Percentiles rank a stretch among this genome's conserved stretches.
These are phyloP conservation scores for Entomortierella lignicola DNA, from an alignment of 192 early-diverging fungal species.

Conservation along the genomic window DNA sequence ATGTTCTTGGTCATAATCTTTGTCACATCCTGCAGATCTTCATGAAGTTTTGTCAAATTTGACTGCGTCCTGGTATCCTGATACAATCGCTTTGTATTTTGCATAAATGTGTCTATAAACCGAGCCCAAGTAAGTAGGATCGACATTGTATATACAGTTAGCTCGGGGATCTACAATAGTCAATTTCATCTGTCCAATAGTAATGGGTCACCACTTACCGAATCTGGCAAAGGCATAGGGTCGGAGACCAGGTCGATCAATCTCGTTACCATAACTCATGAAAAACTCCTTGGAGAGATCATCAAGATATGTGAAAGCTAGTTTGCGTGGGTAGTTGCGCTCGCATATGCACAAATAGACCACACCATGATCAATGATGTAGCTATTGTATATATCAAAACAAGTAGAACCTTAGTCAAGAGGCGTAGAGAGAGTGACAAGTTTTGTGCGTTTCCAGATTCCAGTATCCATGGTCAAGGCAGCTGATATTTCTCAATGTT, in stretches of 20 bases:
- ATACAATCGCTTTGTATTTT: constrained; percentile 97
- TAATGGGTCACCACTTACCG: constrained; percentile 57
- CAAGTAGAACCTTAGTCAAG: no score
- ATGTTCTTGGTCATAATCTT: constrained; percentile 99
- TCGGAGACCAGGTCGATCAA: constrained; percentile 81
- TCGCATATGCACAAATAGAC: constrained; percentile 97
- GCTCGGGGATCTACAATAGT: background rate
- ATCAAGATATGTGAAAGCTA: constrained; percentile 96
- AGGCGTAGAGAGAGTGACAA: background rate
- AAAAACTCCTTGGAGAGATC: constrained; percentile 96
- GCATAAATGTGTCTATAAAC: constrained; percentile 91
- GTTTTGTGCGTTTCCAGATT: no score
- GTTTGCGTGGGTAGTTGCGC: constrained; percentile 87
- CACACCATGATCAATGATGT: constrained; percentile 93
- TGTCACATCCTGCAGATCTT: constrained; percentile 95
- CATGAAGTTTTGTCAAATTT: constrained; percentile 93
- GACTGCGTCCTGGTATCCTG: constrained; percentile 94
- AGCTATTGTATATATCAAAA: constrained; percentile 62
- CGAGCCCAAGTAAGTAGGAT: background rate
- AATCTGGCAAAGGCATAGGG: constrained; percentile 99
- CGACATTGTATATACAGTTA: background rate
- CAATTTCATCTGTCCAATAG: background rate
- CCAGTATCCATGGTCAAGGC: no score
- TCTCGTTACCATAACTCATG: constrained; percentile 91
- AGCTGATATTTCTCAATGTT: no score